Evolutionary conservation across 2,329 filamentous ascomycete species (phyloP), one percentile per base, ranked within the genome.

Genomic region (Cadophora luteo-olivacea): DNA sequence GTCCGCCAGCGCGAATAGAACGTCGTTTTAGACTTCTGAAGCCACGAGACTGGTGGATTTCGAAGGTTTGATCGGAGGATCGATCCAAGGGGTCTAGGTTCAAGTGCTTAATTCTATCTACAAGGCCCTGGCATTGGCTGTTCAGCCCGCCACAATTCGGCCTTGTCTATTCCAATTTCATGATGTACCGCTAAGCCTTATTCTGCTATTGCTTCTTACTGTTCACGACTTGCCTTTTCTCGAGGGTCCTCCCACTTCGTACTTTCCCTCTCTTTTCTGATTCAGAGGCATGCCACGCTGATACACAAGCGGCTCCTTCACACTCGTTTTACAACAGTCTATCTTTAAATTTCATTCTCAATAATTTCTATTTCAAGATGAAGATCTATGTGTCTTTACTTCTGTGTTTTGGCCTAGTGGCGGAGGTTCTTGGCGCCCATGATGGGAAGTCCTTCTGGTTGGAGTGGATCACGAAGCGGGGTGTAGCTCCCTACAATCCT

Each of bases 391-490:
- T 62, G 12, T 62, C 60, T 33, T 33, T 62, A 32, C 60, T 62
- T 14, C 25, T 62, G 16, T 62, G 25, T 33, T 62, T 62, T 62
- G 60, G 60, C 60, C 25, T 51, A 49, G 60, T 62, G 60, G 60
- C 60, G 7, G 60, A 62, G 60, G 60, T 62, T 22, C 25, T 62
- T 62, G 60, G 60, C 55, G 55, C 33, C 25, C 60, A 62, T 36
- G 60, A 62, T 51, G 60, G 60, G n/a, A 62, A 62, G 41, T 48
- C 36, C 51, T 62, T 62, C 64, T 74, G 72, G 72, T 60, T 70
- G 25, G 72, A 73, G 32, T 24, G 41, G 8, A 74, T 74, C 25
- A 51, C 61, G 3, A 72, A 74, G 32, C 69, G 72, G 55, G 72
- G 72, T 24, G 64, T 73, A 24, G 67, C 72, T 32, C 66, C 72